phyloP scores from a whole-genome alignment of 1,139 yeast species.

The Yamadazyma mexicana region DNA sequence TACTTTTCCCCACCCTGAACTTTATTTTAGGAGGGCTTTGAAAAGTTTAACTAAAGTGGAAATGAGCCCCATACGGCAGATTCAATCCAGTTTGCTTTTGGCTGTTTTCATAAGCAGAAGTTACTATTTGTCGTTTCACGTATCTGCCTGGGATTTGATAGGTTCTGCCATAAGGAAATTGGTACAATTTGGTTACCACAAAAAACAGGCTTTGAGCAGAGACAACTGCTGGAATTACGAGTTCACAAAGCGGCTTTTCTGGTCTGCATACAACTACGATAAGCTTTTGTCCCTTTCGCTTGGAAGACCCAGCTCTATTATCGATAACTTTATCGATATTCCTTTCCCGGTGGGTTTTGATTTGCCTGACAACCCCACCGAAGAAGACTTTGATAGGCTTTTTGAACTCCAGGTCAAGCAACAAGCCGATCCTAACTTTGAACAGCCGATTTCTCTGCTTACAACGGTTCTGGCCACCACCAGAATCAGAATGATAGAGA shows the following conservation, averaged over 20 bases:
- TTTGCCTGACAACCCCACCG: slow-evolving; percentile 9
- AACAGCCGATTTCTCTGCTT: slow-evolving; percentile 13
- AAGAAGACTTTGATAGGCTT: slow-evolving; percentile 8
- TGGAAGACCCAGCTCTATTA: slow-evolving; percentile 15
- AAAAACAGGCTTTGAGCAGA: slow-evolving; percentile 10
- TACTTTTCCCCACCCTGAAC: slow-evolving; percentile 15
- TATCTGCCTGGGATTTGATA: slow-evolving; percentile 17
- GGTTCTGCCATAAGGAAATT: slow-evolving; percentile 17
- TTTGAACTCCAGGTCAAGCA: slow-evolving; percentile 14
- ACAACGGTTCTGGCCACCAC: slow-evolving; percentile 15
- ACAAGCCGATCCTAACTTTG: slow-evolving; percentile 6
- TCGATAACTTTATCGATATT: slow-evolving; percentile 17
- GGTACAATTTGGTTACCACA: slow-evolving; percentile 15
- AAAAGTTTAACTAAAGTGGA: slow-evolving; percentile 10
- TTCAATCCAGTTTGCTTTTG: slow-evolving; percentile 15
- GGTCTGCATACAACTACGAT: slow-evolving; percentile 15
- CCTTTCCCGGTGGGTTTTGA: slow-evolving; percentile 16
- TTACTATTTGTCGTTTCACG: slow-evolving; percentile 16
- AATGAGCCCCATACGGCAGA: slow-evolving; percentile 13
- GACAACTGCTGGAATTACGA: slow-evolving; percentile 15
- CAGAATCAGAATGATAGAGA: slow-evolving; percentile 15
- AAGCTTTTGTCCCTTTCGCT: slow-evolving; percentile 11
- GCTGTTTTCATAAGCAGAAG: slow-evolving; percentile 16
- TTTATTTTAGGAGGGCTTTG: slow-evolving; percentile 14
- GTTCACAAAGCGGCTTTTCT: slow-evolving; percentile 14